A percentile compares a stretch with the other conserved stretches of the same genome.
Evolutionary conservation across 306 rosid species (phyloP).

Genomic region (Dalbergia cultrata): DNA sequence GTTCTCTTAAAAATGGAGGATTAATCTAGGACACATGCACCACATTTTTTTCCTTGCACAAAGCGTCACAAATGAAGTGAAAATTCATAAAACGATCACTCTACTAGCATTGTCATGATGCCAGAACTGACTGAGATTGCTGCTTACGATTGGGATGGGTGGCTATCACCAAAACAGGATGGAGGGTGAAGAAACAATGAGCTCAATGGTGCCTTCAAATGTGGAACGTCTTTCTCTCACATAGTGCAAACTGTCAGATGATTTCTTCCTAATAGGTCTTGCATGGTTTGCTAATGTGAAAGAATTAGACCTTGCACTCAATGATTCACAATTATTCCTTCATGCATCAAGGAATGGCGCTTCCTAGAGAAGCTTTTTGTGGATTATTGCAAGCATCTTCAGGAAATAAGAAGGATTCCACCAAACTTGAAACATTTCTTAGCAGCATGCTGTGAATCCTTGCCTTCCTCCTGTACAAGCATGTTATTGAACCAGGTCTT

Average conservation of each 20-base stretch:
- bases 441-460: not conserved
- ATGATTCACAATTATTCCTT: not conserved
- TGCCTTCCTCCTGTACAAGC: not conserved
- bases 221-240: rapidly evolving
- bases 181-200: no score
- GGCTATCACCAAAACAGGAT: not conserved
- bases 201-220: not conserved
- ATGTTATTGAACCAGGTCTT: not conserved
- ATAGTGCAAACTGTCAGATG: not conserved
- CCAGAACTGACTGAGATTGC: not conserved
- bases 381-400: not conserved
- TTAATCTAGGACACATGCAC: no score
- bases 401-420: not conserved
- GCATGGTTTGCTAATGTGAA: not conserved
- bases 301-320: no score
- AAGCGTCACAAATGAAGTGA: no score
- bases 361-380: not conserved
- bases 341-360: not conserved
- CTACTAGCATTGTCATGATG: not conserved
- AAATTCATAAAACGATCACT: no score
- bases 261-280: not conserved
- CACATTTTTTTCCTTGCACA: no score
- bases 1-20: no score
- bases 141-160: no score
- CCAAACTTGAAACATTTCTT: not conserved